Evolutionary conservation across 148 eudicot genomes (phyloP), one percentile per base, ranked within the genome.

Genomic region (Camellia lanceoleosa): DNA sequence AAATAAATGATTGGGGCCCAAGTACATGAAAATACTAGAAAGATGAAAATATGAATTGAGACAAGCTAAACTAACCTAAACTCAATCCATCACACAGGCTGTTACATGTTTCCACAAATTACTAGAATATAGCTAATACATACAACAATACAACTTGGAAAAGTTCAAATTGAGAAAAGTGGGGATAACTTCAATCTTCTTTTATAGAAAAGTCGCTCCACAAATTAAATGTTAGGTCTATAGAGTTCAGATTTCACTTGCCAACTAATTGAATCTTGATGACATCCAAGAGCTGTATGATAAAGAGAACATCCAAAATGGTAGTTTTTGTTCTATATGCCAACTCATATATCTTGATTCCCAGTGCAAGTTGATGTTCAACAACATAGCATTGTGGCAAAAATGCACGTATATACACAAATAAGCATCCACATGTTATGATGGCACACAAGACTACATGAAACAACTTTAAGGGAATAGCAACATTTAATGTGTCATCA

Each of bases 401-500:
- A 30, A 47, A 74, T 19, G 49, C 49, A 14, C 38, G 9, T 42
- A 16, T 23, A 59, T 49, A 49, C 52, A 49, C 7, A 49, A 4
- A 49, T 7, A 49, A 2, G 52, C 52, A 49, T 49, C 52, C 52
- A 49, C 52, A 49, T 7, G 7, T 49, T 49, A 4, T 49, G 52
- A 49, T 0, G 6, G 0, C 52, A 49, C 52, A 55, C 4, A 46
- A 73, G 63, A 71, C 43, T 19, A 23, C 19, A 51, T n/a, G 54
- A 7, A 54, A 78, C 63, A 78, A 67, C 47, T 14, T 38, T 49
- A 42, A n/a, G 52, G n/a, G 55, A 46, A 58, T 73, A 11, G 49
- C 43, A 62, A 58, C 19, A 43, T 41, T 16, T 76, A 5, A 58
- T 19, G 68, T 68, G 20, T 66, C 20, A 85, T 75, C 78, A 90